Conservation (phyloP, 345 rosid species). For the Clarkia xantiana region DNA sequence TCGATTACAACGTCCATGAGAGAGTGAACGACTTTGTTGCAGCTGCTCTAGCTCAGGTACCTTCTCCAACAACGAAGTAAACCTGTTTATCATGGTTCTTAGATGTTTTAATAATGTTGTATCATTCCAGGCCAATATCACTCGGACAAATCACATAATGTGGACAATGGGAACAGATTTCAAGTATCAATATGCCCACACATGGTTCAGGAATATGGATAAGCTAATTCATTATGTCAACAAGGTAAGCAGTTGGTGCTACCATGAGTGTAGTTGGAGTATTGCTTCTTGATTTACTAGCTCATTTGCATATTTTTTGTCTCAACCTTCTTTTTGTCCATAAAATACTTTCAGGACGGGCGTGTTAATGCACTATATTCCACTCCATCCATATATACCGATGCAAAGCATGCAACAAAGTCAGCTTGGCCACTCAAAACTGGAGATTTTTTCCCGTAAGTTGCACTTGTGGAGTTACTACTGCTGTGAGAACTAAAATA, state of each 20-base stretch:
- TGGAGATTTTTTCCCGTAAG: conserved; percentile 94
- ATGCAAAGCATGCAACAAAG: conserved; percentile 71
- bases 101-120: conserved; percentile 4
- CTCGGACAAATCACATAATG: conserved; percentile 81
- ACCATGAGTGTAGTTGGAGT: background rate
- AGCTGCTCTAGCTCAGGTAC: conserved; percentile 88
- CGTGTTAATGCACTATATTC: conserved; percentile 93
- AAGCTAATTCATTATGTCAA: conserved; percentile 93
- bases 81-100: conserved; percentile 1
- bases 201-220: conserved; percentile 95
- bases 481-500: background rate
- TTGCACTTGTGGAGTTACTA: conserved; percentile 10
- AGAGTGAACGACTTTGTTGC: conserved; percentile 85
- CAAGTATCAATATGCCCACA: conserved; percentile 78
- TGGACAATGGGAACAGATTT: conserved; percentile 99
- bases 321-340: background rate
- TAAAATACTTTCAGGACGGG: conserved; percentile 50
- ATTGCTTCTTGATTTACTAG: background rate
- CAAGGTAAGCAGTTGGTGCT: conserved; percentile 32
- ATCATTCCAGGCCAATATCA: conserved; percentile 72
- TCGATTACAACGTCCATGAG: conserved; percentile 92
- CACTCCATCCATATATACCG: conserved; percentile 92
- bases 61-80: background rate
- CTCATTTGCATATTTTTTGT: background rate
- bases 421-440: conserved; percentile 79